Evolutionary conservation across 2,329 filamentous ascomycete species (phyloP).

Genomic region (Colletotrichum plurivorum): DNA sequence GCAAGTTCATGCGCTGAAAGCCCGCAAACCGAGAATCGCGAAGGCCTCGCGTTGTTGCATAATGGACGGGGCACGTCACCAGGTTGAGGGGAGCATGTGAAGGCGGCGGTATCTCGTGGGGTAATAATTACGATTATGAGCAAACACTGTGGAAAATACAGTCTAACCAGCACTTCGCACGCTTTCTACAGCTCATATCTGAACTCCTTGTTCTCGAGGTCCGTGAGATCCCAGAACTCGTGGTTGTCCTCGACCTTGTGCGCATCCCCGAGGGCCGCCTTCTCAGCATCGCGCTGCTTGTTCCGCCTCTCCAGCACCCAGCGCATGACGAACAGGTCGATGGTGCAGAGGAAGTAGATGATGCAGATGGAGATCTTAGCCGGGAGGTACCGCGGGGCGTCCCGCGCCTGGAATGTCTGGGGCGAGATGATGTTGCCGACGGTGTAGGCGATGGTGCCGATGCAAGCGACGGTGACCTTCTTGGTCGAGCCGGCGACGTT

Average conservation of each 20-base stretch:
- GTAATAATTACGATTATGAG: no score
- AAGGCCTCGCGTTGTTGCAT: no score
- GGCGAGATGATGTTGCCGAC: conserved; percentile 69
- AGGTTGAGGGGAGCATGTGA: no score
- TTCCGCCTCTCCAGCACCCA: conserved; percentile 53
- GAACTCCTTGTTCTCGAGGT: conserved; percentile 78
- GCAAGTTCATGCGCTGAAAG: no score
- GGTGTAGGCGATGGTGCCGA: conserved; percentile 71
- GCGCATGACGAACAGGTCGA: conserved; percentile 55
- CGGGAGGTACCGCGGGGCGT: conserved; percentile 66
- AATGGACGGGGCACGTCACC: no score
- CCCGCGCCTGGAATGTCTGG: conserved; percentile 65
- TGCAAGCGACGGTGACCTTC: conserved; percentile 70
- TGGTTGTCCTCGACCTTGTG: conserved; percentile 63
- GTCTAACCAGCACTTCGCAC: no score
- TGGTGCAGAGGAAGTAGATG: conserved; percentile 67
- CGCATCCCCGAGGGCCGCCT: conserved; percentile 66
- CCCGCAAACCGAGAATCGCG: no score
- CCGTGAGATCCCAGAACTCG: conserved; percentile 74
- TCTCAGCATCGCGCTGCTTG: conserved; percentile 42
- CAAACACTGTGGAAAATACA: no score
- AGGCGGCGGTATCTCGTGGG: no score
- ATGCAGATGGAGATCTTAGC: conserved; percentile 69
- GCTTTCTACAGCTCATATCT: conserved; percentile 20
- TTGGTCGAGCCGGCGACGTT: conserved; percentile 59